Evolutionary conservation across 2,329 filamentous ascomycete species (phyloP), one percentile per base, ranked within the genome.

Genomic region (Paramyrothecium sp.): DNA sequence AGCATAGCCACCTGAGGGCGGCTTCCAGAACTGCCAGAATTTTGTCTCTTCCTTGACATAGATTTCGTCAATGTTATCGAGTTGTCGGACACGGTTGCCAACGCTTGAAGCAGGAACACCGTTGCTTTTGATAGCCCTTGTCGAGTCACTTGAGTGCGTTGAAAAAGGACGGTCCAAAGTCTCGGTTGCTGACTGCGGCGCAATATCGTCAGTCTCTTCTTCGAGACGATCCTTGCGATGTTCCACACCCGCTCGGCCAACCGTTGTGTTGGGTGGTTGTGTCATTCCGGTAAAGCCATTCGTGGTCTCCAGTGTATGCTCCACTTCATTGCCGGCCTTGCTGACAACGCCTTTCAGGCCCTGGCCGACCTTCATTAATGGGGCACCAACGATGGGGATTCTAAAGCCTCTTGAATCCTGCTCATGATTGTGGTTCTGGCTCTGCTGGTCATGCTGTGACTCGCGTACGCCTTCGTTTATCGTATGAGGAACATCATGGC

Each of bases 21-120:
- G 81, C 63, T 86, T 84, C 86, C 86, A 89, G 58, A 89, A 88
- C 59, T 88, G 73, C 75, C 82, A 88, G 77, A 85, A 88, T 46
- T 71, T 75, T 1, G 75, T 71, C 23, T 76, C 72, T 11, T 80
- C 76, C 5, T 73, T 74, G 54, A 73, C 67, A 54, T 80, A 78
- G 71, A 83, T 79, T 12, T 81, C 78, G 3, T 82, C 77, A 44
- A 79, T 65, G 52, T 83, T 77, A 3, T 72, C 73, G 7, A 78
- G 65, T 58, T 78, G 81, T 50, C 84, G 80, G 4, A 81, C 81
- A 0, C 82, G 85, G 63, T 85, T 86, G 16, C 76, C 77, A 19
- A 12, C 38, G 16, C 41, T 3, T 53, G 53, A 2, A 50, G 51
- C 4, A 51, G 20, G 3, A 50, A 55, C 12, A 59, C 56, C 10